Percentiles rank a stretch among this genome's conserved stretches.
phyloP scores from a whole-genome alignment of 495 filamentous ascomycete genomes.

The Bathelium albidoporum region DNA sequence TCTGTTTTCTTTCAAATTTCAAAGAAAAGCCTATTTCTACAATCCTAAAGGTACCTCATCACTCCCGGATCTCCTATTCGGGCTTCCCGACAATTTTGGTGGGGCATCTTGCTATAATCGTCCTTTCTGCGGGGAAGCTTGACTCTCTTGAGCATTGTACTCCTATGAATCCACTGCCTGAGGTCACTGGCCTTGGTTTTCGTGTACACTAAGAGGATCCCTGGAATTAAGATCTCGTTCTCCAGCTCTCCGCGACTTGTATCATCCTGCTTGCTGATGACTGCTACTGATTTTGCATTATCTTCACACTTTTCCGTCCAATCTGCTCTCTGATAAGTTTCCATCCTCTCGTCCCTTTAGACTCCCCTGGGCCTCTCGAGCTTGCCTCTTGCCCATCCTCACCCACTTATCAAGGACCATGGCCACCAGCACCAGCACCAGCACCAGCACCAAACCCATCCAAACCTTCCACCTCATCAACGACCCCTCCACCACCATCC shows the following conservation, averaged over 20 bases:
- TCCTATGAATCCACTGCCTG: background rate
- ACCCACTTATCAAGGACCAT: background rate
- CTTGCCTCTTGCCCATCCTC: background rate
- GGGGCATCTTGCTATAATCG: background rate
- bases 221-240: no score
- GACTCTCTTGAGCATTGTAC: background rate
- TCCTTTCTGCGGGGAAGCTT: background rate
- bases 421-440: background rate
- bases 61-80: background rate
- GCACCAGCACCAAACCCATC: slow-evolving; percentile 9
- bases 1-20: background rate
- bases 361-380: no score
- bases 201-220: slow-evolving; percentile 7
- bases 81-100: background rate
- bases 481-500: slow-evolving; percentile 14
- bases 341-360: no score
- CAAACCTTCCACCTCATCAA: slow-evolving; percentile 24
- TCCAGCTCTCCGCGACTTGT: no score
- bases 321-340: no score
- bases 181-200: slow-evolving; percentile 4
- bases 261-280: no score
- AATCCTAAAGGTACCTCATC: no score
- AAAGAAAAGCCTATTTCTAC: background rate
- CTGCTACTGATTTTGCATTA: no score
- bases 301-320: no score